Conservation (phyloP, 2,329 filamentous ascomycete species). For the Fusarium verticillioides region DNA sequence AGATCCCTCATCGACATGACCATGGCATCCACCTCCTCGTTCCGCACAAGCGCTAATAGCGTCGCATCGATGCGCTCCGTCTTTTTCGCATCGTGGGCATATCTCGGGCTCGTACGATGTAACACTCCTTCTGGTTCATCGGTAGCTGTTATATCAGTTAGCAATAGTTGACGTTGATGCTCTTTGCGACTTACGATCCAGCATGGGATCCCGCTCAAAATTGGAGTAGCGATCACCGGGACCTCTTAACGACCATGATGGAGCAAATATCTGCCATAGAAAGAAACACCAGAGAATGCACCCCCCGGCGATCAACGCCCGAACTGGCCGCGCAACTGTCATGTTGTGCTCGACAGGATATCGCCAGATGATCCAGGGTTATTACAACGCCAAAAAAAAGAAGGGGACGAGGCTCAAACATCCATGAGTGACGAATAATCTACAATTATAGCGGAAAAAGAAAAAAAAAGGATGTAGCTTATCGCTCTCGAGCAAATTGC, state of each 20-base stretch:
- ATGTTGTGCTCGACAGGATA: conserved; percentile 58
- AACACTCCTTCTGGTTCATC: conserved; percentile 84
- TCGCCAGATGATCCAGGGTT: conserved; percentile 4
- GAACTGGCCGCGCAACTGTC: conserved; percentile 87
- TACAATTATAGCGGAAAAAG: background rate
- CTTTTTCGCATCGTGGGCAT: conserved; percentile 78
- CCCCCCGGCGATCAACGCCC: conserved; percentile 78
- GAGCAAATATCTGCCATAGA: conserved; percentile 77
- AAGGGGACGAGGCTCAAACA: conserved; percentile 17
- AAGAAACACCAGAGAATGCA: conserved; percentile 82
- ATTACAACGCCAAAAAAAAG: conserved; percentile 17
- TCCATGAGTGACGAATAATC: conserved; percentile 24
- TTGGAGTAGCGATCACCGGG: conserved; percentile 60
- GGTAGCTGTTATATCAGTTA: conserved; percentile 67
- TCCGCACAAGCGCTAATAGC: conserved; percentile 89
- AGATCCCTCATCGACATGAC: conserved; percentile 90
- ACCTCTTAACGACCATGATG: conserved; percentile 59
- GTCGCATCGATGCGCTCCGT: conserved; percentile 93
- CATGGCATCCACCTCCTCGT: conserved; percentile 86
- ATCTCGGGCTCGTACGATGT: conserved; percentile 78
- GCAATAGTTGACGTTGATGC: conserved; percentile 17
- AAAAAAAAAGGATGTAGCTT: background rate
- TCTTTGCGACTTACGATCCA: conserved; percentile 75
- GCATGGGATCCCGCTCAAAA: conserved; percentile 82
- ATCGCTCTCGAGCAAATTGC: background rate